Base-by-base conservation (phyloP, 1,284 basidiomycete genomes). In the Singerocomus inundabilis region DNA sequence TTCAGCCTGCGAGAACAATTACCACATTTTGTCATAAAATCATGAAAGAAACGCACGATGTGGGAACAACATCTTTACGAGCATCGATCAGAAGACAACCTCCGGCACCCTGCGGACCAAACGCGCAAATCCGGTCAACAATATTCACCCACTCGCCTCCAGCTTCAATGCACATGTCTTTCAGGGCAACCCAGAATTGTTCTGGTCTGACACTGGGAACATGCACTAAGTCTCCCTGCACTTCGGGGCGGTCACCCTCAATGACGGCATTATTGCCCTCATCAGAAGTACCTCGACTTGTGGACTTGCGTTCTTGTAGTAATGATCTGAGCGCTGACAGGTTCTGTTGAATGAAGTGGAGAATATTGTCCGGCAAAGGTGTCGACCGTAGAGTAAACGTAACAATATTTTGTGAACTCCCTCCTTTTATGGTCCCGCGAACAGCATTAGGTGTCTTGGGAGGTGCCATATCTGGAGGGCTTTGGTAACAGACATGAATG, bases 51-150 rank as follows among this genome's bases (percentile, higher is more conserved):
- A 73, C 85, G 66, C 55, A 86, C 85, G 85, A 88, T 53, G 70
- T 73, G 46, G 67, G 63, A 48, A 63, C 41, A 21, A 61, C 61
- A 37, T 72, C 69, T 52, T 76, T 73, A 50, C 85, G 75, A 13
- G 72, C 65, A 70, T 98, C 96, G 11, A 98, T 74, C 7, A 99
- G 72, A 13, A 99, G 62, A 66, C 96, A 98, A 5, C 91, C 84
- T 0, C 96, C 96, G 16, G 89, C 82, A 46, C 83, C 74, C 56
- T 90, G 88, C 1, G 97, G 96, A 0, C 97, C 97, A 69, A 98
- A 96, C 13, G 91, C 83, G 89, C 93, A 96, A 1, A 97, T 81
- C 48, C 75, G 79, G 42, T 93, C 87, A 0, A 75, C 78, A 8
- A 94, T 66, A 42, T 81, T 81, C 3, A 68, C 70, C 94, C 95